Conservation (phyloP, 768 basidiomycete genomes). For the Termitomyces titanicus region DNA sequence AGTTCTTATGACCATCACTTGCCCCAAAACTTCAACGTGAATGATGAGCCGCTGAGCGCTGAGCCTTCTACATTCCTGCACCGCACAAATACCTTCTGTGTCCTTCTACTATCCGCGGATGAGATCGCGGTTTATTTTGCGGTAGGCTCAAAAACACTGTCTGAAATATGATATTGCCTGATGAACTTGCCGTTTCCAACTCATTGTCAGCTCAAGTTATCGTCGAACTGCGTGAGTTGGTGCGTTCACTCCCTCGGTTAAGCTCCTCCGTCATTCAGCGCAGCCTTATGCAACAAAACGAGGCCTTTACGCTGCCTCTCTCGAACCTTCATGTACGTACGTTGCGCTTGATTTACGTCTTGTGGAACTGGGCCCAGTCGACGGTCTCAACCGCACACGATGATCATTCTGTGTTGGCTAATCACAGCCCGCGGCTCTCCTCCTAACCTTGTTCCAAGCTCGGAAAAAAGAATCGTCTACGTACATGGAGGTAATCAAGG, state of each 20-base stretch:
- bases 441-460: background rate
- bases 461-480: background rate
- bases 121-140: background rate
- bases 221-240: background rate
- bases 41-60: too few relatives aligned
- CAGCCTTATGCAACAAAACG: slow-evolving; percentile 5
- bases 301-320: background rate
- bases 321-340: background rate
- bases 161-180: too few relatives aligned
- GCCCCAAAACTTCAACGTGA: background rate
- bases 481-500: background rate
- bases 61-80: background rate
- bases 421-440: background rate
- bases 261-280: background rate
- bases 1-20: background rate
- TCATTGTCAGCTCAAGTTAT: too few relatives aligned
- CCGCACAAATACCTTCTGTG: background rate
- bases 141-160: too few relatives aligned
- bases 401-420: background rate
- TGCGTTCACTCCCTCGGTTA: background rate
- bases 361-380: background rate
- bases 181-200: background rate
- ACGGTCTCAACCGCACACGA: background rate
- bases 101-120: background rate
- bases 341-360: slow-evolving; percentile 3